Evolutionary conservation across 2,329 filamentous ascomycete species (phyloP), one percentile per base, ranked within the genome.

Genomic region (Lasiodiplodia sp.): DNA sequence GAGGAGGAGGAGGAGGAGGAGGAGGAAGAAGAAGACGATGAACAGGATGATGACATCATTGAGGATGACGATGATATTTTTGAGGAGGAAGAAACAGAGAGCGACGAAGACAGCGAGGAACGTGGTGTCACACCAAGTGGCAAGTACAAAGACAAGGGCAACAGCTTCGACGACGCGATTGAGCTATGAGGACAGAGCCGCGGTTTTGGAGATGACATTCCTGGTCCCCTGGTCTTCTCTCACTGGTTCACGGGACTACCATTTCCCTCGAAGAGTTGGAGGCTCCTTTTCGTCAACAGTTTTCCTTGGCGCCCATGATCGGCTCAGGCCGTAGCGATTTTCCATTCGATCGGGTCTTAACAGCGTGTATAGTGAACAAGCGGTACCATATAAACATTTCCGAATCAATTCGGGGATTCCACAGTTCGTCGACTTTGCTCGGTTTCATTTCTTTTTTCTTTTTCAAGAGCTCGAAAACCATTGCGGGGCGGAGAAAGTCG

Each of bases 161-260:
- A 66, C 52, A 69, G 67, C 28, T 34, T 64, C 23, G 67, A 69
- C 8, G 67, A 69, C 25, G 67, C 67, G 7, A 69, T 69, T 34
- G 67, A 69, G 62, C 55, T 69, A 16, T 69, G 23, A 66, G 7
- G n/a, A 25, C 21, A 34, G 12, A 44, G 14, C 23, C n/a, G 5
- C 7, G 7, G 16, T 31, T n/a, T 40, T 11, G 4, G 21, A 47
- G 44, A 11, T 21, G n/a, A 10, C 18, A 10, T 47, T 47, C 44
- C 21, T 21, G n/a, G 44, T n/a, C 44, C 3, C 18, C n/a, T 47
- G 44, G n/a, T 47, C 44, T n/a, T 47, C 44, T 21, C 44, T 21
- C 10, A 7, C 10, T 21, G n/a, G 44, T 47, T 21, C 44, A 21
- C 21, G 6, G n/a, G 7, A 47, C 10, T 21, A 10, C n/a, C 44